Conservation (phyloP, 208 protist genomes). For the Histomonas meleagridis region DNA sequence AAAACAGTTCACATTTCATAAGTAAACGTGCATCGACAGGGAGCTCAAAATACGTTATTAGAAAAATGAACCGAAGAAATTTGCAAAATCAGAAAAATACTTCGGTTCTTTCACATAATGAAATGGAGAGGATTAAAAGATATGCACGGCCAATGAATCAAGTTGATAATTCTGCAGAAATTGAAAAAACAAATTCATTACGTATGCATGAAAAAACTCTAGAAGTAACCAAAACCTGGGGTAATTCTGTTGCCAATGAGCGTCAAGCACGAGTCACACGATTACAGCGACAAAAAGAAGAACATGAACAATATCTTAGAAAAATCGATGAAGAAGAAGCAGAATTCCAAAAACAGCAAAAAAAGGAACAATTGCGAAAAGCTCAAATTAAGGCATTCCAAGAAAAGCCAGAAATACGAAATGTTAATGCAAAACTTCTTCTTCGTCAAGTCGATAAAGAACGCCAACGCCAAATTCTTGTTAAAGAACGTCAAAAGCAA, state of each 20-base stretch:
- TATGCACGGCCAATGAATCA: not conserved
- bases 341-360: not conserved
- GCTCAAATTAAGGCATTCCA: not conserved
- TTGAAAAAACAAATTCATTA: not conserved
- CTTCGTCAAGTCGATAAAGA: not conserved
- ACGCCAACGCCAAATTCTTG: not conserved
- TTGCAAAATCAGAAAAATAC: not conserved
- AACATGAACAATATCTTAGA: not conserved
- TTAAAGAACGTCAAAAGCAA: conserved; percentile 17
- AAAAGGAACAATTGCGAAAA: not conserved
- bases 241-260: not conserved
- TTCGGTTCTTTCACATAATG: not conserved
- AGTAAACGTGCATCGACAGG: too few relatives aligned
- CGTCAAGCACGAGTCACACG: not conserved
- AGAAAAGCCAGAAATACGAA: conserved; percentile 2
- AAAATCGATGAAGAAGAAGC: not conserved
- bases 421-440: not conserved
- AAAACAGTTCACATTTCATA: too few relatives aligned
- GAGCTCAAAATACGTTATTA: too few relatives aligned
- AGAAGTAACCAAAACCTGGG: not conserved
- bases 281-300: not conserved
- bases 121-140: not conserved
- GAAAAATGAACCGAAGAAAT: not conserved
- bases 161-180: not conserved
- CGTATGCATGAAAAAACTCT: not conserved